Evolutionary conservation across 805 yeast species (phyloP).

Genomic region (Priceomyces fermenticarens): DNA sequence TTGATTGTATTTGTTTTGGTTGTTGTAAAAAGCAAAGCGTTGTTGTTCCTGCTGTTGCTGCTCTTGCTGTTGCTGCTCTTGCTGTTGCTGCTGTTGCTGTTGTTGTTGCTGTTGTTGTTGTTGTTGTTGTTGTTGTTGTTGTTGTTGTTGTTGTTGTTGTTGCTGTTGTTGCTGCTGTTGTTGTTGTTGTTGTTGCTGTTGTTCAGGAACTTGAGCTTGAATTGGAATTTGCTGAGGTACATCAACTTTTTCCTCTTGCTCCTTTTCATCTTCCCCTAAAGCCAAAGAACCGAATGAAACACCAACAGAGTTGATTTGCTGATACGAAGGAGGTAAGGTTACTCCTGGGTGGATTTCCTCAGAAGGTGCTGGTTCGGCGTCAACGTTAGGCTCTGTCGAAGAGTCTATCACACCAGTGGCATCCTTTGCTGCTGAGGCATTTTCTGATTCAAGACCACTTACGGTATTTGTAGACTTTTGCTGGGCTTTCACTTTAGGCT

Average conservation of each 20-base stretch:
- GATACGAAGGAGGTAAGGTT: constrained; percentile 51
- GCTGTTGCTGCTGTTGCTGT: constrained; percentile 10
- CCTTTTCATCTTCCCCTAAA: constrained; percentile 42
- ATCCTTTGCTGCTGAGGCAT: constrained; percentile 8
- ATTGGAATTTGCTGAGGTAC: constrained; percentile 3
- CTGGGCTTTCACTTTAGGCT: constrained; percentile 44
- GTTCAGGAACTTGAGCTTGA: constrained; percentile 6
- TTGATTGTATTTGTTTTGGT: constrained; percentile 12
- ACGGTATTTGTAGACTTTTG: constrained; percentile 4
- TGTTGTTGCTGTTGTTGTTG: constrained; percentile 12
- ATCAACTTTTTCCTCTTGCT: constrained; percentile 1
- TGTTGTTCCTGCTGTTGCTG: constrained; percentile 14
- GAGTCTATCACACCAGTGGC: constrained; percentile 8
- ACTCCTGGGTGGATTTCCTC: constrained; percentile 31
- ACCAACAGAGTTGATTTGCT: constrained; percentile 47
- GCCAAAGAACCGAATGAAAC: constrained; percentile 63
- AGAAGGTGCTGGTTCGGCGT: constrained; percentile 13
- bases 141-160: constrained; percentile 2
- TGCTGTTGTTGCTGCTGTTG: constrained; percentile 27
- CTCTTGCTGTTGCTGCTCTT: constrained; percentile 10
- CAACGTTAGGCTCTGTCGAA: constrained; percentile 8
- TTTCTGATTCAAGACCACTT: constrained; percentile 15
- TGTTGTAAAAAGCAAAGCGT: constrained; percentile 11
- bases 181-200: constrained; percentile 8
- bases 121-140: constrained; percentile 17